A percentile compares a stretch with the other conserved stretches of the same genome.
Evolutionary conservation across 2,329 filamentous ascomycete species (phyloP).

Genomic region (Neofusicoccum umdonicola): DNA sequence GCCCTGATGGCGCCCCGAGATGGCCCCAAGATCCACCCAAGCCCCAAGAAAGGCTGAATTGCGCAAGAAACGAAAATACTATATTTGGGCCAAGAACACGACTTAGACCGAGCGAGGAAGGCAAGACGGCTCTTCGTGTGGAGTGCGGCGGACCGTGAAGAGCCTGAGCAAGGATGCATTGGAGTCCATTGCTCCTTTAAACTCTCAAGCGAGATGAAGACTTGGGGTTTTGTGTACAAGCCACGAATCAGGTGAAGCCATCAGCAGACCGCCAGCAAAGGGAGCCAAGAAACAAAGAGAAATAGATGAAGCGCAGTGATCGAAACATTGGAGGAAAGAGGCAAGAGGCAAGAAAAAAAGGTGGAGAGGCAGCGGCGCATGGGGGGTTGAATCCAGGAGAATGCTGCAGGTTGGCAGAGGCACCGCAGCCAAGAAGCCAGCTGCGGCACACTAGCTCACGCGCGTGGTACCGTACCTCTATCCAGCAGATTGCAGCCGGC

Average conservation of each 20-base stretch:
- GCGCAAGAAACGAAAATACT: neutral
- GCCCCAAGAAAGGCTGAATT: neutral
- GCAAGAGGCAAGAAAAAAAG: conserved; percentile 1
- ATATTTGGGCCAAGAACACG: neutral
- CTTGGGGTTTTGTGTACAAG: neutral
- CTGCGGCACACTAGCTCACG: neutral
- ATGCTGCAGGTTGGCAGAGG: neutral
- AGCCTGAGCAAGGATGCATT: neutral
- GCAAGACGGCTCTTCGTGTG: neutral
- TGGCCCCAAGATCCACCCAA: neutral
- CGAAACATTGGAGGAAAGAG: neutral
- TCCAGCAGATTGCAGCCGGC: neutral
- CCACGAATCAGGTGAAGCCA: conserved; percentile 5
- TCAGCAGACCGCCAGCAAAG: neutral
- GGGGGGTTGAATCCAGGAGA: neutral
- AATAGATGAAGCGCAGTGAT: neutral
- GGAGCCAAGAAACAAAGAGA: conserved; percentile 6
- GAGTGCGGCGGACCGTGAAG: conserved; percentile 2
- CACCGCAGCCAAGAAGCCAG: neutral
- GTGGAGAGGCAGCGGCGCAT: neutral
- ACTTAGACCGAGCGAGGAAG: neutral
- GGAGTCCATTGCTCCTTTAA: neutral
- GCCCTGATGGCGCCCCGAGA: neutral
- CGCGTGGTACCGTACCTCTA: conserved; percentile 2
- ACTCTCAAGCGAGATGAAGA: neutral